Evolutionary conservation across 1,284 basidiomycete species (phyloP), one percentile per base, ranked within the genome.

Genomic region (Tilletia setariae): DNA sequence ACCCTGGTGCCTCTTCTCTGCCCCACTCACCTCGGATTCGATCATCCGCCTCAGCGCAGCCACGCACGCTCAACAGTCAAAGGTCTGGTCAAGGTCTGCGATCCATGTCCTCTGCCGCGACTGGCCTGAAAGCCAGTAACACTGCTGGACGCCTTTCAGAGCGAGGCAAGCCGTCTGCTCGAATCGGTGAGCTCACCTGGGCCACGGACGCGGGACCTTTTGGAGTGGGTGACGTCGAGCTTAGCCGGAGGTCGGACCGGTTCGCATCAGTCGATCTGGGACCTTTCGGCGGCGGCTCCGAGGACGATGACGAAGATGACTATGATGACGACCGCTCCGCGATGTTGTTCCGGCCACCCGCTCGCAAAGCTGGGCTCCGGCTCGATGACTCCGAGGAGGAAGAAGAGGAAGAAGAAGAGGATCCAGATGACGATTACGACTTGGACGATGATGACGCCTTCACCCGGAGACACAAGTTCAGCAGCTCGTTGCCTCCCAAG

Each of bases 131-230:
- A 43, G 28, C 67, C 7, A 65, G 67, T n/a, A 67, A 59, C 21
- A 56, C 62, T 6, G 66, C 56, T n/a, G 51, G 25, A 0, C 28
- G 28, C 15, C 9, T 53, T n/a, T 44, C 70, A 15, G 63, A 61
- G 56, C 56, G 56, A 9, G 56, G 25, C 25, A 63, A n/a, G 64
- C 69, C 16, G 30, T 77, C 75, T 1, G 71, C 78, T 0, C 65
- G 70, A 47, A 77, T 79, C 35, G 78, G 76, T 23, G 76, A 78
- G 64, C 70, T 74, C 4, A 74, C 75, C 9, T 79, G 78, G 78
- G 68, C 76, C n/a, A 72, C 70, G 13, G 78, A 79, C 67, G 78
- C 76, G 0, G 78, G 78, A 0, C 78, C 78, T 0, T 79, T 79
- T 62, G 74, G 67, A 19, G 64, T 65, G 23, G 72, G 63, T n/a